Conservation (phyloP, 257 asterid species). For the Thymus quinquecostatus region DNA sequence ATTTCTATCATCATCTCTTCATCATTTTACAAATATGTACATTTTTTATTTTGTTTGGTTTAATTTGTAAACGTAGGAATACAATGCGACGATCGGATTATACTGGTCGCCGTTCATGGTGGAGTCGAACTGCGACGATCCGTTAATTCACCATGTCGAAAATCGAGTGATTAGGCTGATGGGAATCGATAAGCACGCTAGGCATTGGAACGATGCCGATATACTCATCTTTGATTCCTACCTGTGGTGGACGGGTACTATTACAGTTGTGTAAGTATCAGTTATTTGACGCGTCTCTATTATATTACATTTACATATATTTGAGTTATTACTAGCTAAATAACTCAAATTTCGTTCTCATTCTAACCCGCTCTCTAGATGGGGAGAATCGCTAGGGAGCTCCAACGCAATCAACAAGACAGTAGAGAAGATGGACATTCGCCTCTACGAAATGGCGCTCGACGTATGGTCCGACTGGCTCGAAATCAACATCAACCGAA, state of each 20-base stretch:
- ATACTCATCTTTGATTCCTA: slow-evolving; percentile 59
- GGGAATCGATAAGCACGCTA: slow-evolving; percentile 60
- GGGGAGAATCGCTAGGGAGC: slow-evolving; percentile 54
- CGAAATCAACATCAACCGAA: slow-evolving; percentile 52
- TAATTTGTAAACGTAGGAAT: not conserved
- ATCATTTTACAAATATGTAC: not conserved
- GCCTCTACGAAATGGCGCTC: slow-evolving; percentile 57
- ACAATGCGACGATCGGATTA: slow-evolving; percentile 19
- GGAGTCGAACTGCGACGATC: slow-evolving; percentile 11
- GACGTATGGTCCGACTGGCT: slow-evolving; percentile 71
- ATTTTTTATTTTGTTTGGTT: too few species aligned
- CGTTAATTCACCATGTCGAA: slow-evolving; percentile 30
- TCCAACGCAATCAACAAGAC: slow-evolving; percentile 39
- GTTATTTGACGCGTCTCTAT: too few species aligned
- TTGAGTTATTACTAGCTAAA: not conserved
- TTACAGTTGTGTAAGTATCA: slow-evolving; percentile 61
- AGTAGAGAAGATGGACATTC: slow-evolving; percentile 38
- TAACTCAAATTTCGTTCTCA: not conserved
- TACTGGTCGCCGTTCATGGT: slow-evolving; percentile 73
- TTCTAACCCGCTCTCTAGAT: slow-evolving; percentile 32
- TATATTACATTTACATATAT: too few species aligned
- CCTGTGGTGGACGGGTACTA: slow-evolving; percentile 56
- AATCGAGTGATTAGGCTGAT: slow-evolving; percentile 38
- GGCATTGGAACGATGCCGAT: slow-evolving; percentile 77
- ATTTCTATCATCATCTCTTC: not conserved